Conservation (phyloP, 192 early-diverging fungal species). For the Coemansia asiatica region DNA sequence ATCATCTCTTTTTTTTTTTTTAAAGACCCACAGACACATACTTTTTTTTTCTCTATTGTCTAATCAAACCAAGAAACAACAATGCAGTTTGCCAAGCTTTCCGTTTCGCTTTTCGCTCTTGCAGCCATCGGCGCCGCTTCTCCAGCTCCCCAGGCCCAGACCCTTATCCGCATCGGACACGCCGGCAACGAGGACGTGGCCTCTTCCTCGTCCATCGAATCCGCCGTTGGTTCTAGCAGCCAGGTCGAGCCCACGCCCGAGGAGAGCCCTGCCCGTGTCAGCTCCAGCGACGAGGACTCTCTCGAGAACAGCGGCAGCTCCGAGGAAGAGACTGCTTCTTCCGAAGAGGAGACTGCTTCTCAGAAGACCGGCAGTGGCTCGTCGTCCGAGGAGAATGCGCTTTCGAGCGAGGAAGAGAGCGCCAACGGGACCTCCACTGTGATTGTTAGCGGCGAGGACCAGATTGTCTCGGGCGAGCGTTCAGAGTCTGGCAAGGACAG, state of each 20-base stretch:
- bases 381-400: not conserved
- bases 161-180: conserved; percentile 21
- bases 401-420: not conserved
- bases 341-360: not conserved
- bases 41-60: not conserved
- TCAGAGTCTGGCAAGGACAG: not conserved
- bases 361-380: not conserved
- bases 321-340: not conserved
- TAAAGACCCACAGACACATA: not conserved
- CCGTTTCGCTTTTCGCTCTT: conserved; percentile 20
- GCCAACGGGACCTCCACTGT: conserved; percentile 3
- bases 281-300: not conserved
- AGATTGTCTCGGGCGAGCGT: not conserved
- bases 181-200: not conserved
- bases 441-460: not conserved
- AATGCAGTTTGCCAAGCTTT: conserved; percentile 34
- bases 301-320: not conserved
- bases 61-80: not conserved
- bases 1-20: not conserved
- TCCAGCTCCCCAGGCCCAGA: conserved; percentile 11
- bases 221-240: conserved; percentile 1
- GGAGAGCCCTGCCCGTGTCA: not conserved
- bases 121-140: conserved; percentile 14
- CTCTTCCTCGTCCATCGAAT: not conserved
- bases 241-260: not conserved